Percentiles rank a stretch among this genome's conserved stretches.
phyloP scores from a whole-genome alignment of 805 yeast species.

The Sugiyamaella lignohabitans region DNA sequence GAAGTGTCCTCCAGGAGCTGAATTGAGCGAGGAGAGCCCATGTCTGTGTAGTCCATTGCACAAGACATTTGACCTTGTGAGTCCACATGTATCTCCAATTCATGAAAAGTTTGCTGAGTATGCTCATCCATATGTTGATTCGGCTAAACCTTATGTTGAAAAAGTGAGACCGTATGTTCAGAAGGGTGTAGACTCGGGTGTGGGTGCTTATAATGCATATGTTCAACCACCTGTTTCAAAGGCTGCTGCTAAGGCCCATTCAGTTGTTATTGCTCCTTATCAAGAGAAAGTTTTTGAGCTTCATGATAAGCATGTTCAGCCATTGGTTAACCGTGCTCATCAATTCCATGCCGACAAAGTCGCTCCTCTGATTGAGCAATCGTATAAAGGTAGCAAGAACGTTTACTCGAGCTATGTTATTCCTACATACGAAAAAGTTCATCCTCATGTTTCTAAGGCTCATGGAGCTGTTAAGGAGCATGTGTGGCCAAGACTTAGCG shows the following conservation, averaged over 20 bases:
- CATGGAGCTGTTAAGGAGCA: background rate
- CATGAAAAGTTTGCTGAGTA: constrained; percentile 7
- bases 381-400: background rate
- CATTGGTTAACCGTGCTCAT: constrained; percentile 11
- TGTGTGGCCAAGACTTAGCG: constrained; percentile 14
- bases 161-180: constrained; percentile 11
- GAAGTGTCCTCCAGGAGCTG: constrained; percentile 21
- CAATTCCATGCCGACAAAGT: constrained; percentile 10
- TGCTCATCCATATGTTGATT: constrained; percentile 10
- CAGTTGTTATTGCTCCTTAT: constrained; percentile 9
- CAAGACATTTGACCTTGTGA: constrained; percentile 12
- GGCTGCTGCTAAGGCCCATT: constrained; percentile 3
- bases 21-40: constrained; percentile 11
- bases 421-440: constrained; percentile 11
- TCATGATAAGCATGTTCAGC: constrained; percentile 13
- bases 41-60: constrained; percentile 21
- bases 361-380: constrained; percentile 7
- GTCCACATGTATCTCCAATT: constrained; percentile 18
- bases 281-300: constrained; percentile 4
- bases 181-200: constrained; percentile 3
- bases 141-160: constrained; percentile 14
- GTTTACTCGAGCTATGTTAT: constrained; percentile 11
- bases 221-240: constrained; percentile 10
- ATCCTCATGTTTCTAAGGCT: constrained; percentile 12
- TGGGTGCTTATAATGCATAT: constrained; percentile 6